Base-by-base conservation (phyloP, 805 yeast genomes). In the Starmerella asiatica region DNA sequence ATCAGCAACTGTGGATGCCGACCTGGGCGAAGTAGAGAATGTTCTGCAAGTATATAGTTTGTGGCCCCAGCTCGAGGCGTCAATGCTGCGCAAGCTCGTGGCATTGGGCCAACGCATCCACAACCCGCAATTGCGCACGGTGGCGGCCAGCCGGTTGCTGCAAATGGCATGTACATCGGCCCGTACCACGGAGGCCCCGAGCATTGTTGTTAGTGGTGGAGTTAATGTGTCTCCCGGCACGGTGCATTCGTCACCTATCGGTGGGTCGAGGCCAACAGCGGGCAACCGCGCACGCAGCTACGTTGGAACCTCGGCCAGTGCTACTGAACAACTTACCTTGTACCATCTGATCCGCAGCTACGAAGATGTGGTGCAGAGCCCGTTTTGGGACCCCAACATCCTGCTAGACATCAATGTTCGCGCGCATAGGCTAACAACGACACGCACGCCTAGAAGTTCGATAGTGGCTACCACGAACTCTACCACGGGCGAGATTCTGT, bases 381-480 rank as follows among this genome's bases (percentile, higher is more conserved):
- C 44, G 1, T 83, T 82, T 51, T 82, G 93, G 82, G 95, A 88
- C 56, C 75, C 77, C 1, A 69, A 65, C 40, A 40, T 88, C 7
- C 60, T 82, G 1, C 63, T 86, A 44, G 68, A 65, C 21, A 60
- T 75, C 8, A 52, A 42, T 2, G 20, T 53, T 17, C 38, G 48
- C 14, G 47, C 51, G 7, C 43, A 49, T 11, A 40, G 29, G 19
- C 43, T 38, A 6, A 28, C 43, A 5, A 46, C 44, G 4, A 37
- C 33, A 2, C 37, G 42, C 2, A 18, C 42, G 11, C 36, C 32
- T 18, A 29, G 18, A 19, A 21, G 26, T 16, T 27, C 15, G 24
- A 24, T 16, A 17, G n/a, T n/a, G n/a, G n/a, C n/a, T n/a, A n/a
- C n/a, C n/a, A 5, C 41, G 4, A 19, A 4, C 15, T 12, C 29